phyloP scores from a whole-genome alignment of 2,329 filamentous ascomycete species.

The Phoma herbarum region DNA sequence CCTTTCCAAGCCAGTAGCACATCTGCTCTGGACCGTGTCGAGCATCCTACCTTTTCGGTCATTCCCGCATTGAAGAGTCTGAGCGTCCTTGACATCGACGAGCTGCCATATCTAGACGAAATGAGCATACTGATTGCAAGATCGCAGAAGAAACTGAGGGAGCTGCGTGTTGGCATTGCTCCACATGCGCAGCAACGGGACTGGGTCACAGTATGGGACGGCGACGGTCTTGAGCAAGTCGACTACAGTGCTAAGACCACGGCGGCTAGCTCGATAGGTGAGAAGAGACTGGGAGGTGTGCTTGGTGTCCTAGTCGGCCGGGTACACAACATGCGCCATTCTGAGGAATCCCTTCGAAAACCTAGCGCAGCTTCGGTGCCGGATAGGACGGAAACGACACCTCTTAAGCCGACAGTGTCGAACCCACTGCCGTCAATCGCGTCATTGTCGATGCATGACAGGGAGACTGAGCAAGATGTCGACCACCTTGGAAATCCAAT shows the following conservation, averaged over 20 bases:
- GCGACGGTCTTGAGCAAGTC: slow-evolving; percentile 68
- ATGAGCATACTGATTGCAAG: slow-evolving; percentile 79
- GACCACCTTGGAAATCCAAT: slow-evolving; percentile 41
- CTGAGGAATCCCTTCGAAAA: slow-evolving; percentile 32
- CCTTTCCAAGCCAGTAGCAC: slow-evolving; percentile 38
- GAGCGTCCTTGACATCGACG: slow-evolving; percentile 82
- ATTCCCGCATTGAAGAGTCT: slow-evolving; percentile 78
- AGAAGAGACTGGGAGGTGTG: slow-evolving; percentile 71
- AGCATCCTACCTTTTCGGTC: slow-evolving; percentile 82
- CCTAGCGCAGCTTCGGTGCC: slow-evolving; percentile 15
- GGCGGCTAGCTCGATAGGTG: slow-evolving; percentile 61
- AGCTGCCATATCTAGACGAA: slow-evolving; percentile 83
- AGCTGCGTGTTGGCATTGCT: slow-evolving; percentile 78
- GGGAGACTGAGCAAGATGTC: slow-evolving; percentile 40
- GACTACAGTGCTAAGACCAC: slow-evolving; percentile 67
- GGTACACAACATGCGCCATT: slow-evolving; percentile 66
- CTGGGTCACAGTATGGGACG: slow-evolving; percentile 71
- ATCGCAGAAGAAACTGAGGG: slow-evolving; percentile 71
- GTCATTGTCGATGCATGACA: slow-evolving; percentile 36
- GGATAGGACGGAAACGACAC: slow-evolving; percentile 28
- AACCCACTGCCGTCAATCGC: slow-evolving; percentile 31
- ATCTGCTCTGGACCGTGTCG: slow-evolving; percentile 63
- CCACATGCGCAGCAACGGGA: slow-evolving; percentile 60
- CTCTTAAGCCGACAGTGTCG: slow-evolving; percentile 30
- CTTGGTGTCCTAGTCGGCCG: slow-evolving; percentile 73